Evolutionary conservation across 305 asterid genomes (phyloP).

Genomic region (Fraxinus velutina): DNA sequence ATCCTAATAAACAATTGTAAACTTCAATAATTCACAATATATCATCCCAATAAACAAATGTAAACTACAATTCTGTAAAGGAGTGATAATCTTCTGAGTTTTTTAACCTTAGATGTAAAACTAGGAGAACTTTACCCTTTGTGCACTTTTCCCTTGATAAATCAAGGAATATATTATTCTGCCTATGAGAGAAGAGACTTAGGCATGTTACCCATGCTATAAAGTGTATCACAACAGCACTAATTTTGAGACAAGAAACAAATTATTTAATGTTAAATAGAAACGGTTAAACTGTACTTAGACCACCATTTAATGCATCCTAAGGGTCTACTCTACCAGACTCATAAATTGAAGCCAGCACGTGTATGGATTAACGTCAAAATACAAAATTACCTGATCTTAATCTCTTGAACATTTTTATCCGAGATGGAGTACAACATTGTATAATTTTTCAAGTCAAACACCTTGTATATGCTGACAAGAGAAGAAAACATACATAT

Average conservation of each 20-base stretch:
- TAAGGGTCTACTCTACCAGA: neutral
- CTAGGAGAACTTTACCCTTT: neutral
- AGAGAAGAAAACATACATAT: slow-evolving; percentile 15
- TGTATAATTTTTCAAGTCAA: slow-evolving; percentile 93
- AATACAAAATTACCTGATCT: slow-evolving; percentile 60
- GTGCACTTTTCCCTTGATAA: neutral
- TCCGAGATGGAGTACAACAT: slow-evolving; percentile 95
- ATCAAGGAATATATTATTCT: neutral
- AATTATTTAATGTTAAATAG: neutral
- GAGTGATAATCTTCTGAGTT: neutral
- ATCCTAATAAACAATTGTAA: neutral
- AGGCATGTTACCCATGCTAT: neutral
- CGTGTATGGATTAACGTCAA: neutral
- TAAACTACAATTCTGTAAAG: neutral
- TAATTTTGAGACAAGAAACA: neutral
- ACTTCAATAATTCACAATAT: neutral
- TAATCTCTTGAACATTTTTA: slow-evolving; percentile 84
- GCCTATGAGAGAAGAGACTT: neutral
- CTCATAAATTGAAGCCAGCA: neutral
- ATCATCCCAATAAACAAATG: neutral
- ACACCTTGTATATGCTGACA: slow-evolving; percentile 89
- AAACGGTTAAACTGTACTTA: neutral
- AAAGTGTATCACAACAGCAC: neutral
- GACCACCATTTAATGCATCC: neutral
- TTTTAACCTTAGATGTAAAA: neutral